Base-by-base conservation (phyloP, 106 monocot genomes). In the Apostasia shenzhenica region DNA sequence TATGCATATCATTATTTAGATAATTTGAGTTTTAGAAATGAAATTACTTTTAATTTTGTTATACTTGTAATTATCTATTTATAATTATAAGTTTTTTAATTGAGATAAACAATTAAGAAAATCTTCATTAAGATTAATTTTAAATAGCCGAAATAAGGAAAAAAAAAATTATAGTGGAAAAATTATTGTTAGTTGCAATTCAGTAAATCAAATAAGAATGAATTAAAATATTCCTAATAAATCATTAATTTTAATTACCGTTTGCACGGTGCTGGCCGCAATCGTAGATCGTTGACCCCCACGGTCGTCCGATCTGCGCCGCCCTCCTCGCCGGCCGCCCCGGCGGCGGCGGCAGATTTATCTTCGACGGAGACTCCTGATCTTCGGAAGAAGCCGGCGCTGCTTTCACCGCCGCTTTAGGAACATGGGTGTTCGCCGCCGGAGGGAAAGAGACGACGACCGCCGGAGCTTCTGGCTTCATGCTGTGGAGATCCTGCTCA, bases 251-350 rank as follows among this genome's bases (percentile, higher is more conserved):
- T 7, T 3, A 3, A 56, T 56, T 45, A 62, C 62, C 62, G 12
- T 62, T 62, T 3, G 62, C 45, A 8, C 13, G 45, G 8, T 62
- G 38, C 42, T 38, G 42, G 8, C 62, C 62, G 42, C 62, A 62
- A 45, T 62, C 62, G 10, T 62, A 62, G 45, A 62, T 45, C 2
- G 62, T 62, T 4, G 62, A 45, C 3, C 44, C 1, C 62, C 62
- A 62, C 3, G 62, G 62, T 9, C 62, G 62, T 44, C 62, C 62
- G n/a, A 62, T 62, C 62, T 62, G 62, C 4, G 62, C 62, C 62
- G 45, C n/a, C 62, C 62, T 45, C 62, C 62, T 62, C 45, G 43
- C 38, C 62, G 44, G 62, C 62, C 44, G 5, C n/a, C 62, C 62
- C 12, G 62, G 62, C 45, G 62, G 62, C 9, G 62, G 45, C 4